Percentiles rank a stretch among this genome's conserved stretches.
Evolutionary conservation across 352 stramenopile species (phyloP).

Genomic region (Globisporangium orthogonon): DNA sequence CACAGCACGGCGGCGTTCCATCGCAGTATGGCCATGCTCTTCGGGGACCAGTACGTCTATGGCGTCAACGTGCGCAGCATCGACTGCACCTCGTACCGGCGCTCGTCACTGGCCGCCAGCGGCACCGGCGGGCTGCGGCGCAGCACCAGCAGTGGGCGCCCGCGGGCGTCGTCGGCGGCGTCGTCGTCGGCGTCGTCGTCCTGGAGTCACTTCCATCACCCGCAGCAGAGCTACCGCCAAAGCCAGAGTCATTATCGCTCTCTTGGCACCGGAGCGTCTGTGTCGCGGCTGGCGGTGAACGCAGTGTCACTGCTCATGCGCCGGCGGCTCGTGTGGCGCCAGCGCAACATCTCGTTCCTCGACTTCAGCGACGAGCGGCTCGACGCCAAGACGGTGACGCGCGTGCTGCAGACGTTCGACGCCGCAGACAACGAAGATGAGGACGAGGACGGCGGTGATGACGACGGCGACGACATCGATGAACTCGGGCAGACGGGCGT

Average conservation of each 20-base stretch:
- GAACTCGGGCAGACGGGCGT: background rate
- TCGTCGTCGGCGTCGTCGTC: slow-evolving; percentile 3
- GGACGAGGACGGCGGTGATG: slow-evolving; percentile 15
- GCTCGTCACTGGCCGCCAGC: background rate
- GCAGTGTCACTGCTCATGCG: slow-evolving; percentile 50
- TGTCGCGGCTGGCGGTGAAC: slow-evolving; percentile 39
- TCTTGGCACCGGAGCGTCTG: slow-evolving; percentile 5
- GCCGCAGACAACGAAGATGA: slow-evolving; percentile 21
- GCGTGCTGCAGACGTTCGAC: slow-evolving; percentile 57
- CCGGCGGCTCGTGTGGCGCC: slow-evolving; percentile 32
- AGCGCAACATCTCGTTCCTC: slow-evolving; percentile 49
- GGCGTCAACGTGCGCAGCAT: slow-evolving; percentile 34
- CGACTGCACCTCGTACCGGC: slow-evolving; percentile 19
- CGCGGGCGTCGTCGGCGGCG: background rate
- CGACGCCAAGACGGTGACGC: slow-evolving; percentile 44
- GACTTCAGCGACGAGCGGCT: slow-evolving; percentile 54
- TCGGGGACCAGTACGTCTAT: slow-evolving; percentile 56
- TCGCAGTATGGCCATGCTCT: slow-evolving; percentile 55
- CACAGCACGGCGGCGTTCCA: slow-evolving; percentile 33
- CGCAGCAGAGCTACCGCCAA: background rate
- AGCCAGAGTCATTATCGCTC: background rate
- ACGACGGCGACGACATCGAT: slow-evolving; percentile 13
- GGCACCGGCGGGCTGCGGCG: background rate
- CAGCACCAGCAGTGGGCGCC: background rate
- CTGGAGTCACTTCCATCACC: background rate